Base-by-base conservation (phyloP, 129 eudicot species). In the Deinandra increscens region DNA sequence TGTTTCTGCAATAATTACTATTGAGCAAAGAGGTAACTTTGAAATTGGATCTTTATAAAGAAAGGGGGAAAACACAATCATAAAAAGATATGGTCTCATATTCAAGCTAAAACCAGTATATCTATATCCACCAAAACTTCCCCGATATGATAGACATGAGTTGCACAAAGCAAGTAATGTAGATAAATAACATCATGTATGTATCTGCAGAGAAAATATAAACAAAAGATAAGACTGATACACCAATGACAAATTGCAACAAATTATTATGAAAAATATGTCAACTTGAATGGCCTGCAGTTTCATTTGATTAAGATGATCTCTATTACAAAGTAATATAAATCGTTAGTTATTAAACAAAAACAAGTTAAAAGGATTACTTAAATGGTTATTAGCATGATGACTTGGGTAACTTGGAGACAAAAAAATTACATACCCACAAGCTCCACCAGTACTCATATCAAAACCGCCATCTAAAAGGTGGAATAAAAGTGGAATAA, bases 381-480 rank as follows among this genome's bases (percentile, higher is more conserved):
- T 63, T 45, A 26, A 20, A 37, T 34, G 58, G 41, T 66, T 12
- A 55, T 44, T 49, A 49, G 51, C n/a, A 53, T 60, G 10, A 67
- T 64, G 56, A 23, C 55, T 62, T 20, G 36, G 58, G 17, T 26
- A 55, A 34, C 48, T 64, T 3, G 13, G 37, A 44, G 31, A 11
- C 17, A 20, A 68, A 14, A 18, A 59, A 15, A 54, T 37, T 37
- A 26, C 91, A 53, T 85, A 93, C 98, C 95, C 98, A 64, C 96
- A 89, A 81, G 89, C 82, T 41, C 98, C 98, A 73, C 96, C 95
- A 0, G 95, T 89, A 70, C 85, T 89, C 98, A 93, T 86, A 85
- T 93, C 98, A 60, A 84, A 93, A 10, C 98, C 98, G 9, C 98
- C 98, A 78, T 93, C 98, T 29, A 89, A 62, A 50, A 93, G 90